These are phyloP conservation scores for Phytophthora syringae DNA, from an alignment of 352 stramenopile species.

Conservation along the genomic window DNA sequence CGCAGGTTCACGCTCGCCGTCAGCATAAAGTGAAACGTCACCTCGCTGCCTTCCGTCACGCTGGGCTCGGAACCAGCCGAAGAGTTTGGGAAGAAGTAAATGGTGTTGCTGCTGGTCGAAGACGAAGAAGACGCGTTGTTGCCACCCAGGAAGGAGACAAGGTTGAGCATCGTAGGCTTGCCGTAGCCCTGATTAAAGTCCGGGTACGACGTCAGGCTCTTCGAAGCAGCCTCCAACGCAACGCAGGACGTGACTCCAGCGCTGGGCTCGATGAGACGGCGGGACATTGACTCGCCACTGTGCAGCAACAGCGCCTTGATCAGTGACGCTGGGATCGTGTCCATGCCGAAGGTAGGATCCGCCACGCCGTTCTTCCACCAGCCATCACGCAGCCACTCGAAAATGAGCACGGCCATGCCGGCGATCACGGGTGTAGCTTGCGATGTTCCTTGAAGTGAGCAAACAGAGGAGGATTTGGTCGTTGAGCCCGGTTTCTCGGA, in stretches of 20 bases:
- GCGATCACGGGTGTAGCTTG: constrained; percentile 87
- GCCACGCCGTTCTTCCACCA: constrained; percentile 76
- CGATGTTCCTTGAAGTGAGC: constrained; percentile 72
- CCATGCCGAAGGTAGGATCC: constrained; percentile 62
- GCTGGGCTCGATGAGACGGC: constrained; percentile 48
- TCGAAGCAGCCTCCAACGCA: constrained; percentile 42
- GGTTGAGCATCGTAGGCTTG: constrained; percentile 68
- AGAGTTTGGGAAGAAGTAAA: constrained; percentile 66
- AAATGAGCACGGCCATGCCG: constrained; percentile 80
- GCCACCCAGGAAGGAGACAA: constrained; percentile 51
- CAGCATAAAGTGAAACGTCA: constrained; percentile 66
- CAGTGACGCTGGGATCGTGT: constrained; percentile 64
- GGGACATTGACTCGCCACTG: constrained; percentile 67
- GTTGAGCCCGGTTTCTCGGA: constrained; percentile 56
- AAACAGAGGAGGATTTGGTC: constrained; percentile 47
- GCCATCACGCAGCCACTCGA: constrained; percentile 89
- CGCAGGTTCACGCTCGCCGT: constrained; percentile 60
- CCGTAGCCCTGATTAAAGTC: constrained; percentile 84
- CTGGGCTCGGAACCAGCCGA: constrained; percentile 57
- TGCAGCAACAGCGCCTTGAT: constrained; percentile 89
- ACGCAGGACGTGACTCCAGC: constrained; percentile 63
- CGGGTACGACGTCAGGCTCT: constrained; percentile 49
- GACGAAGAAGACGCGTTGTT: constrained; percentile 20
- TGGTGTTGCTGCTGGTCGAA: constrained; percentile 32
- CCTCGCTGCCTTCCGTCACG: constrained; percentile 52